phyloP scores from a whole-genome alignment of 2,329 filamentous ascomycete species.

The Aspergillus aculeatinus region DNA sequence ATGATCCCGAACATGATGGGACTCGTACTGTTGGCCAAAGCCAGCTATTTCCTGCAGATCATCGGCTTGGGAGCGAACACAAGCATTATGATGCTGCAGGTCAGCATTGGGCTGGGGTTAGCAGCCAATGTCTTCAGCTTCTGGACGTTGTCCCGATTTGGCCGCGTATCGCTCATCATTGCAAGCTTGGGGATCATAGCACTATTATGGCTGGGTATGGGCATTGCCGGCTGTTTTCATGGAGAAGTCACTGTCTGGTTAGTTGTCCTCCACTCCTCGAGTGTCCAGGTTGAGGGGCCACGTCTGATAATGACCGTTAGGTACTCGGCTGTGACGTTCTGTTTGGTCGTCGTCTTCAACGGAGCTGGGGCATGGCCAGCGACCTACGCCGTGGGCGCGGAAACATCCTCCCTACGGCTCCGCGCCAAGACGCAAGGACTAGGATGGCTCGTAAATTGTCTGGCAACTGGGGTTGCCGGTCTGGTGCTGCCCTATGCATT shows the following conservation, averaged over 20 bases:
- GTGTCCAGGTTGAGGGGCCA: background rate
- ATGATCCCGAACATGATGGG: conserved; percentile 49
- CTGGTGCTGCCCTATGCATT: conserved; percentile 54
- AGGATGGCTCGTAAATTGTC: conserved; percentile 44
- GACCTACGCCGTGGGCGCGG: conserved; percentile 37
- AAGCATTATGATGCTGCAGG: conserved; percentile 46
- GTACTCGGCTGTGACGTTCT: conserved; percentile 45
- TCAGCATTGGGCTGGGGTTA: conserved; percentile 49
- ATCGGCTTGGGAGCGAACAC: conserved; percentile 31
- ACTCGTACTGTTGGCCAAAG: conserved; percentile 45
- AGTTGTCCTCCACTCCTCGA: conserved; percentile 13
- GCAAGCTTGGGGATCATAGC: conserved; percentile 28
- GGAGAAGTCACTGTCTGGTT: conserved; percentile 44
- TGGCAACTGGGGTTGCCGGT: conserved; percentile 45
- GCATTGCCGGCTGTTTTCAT: conserved; percentile 49
- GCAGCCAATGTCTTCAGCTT: conserved; percentile 47
- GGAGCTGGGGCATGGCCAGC: conserved; percentile 38
- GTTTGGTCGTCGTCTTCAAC: conserved; percentile 45
- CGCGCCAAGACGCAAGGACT: conserved; percentile 41
- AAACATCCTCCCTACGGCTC: conserved; percentile 37
- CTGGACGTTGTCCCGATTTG: conserved; percentile 45
- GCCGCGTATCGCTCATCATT: conserved; percentile 38
- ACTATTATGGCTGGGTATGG: conserved; percentile 48
- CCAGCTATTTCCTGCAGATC: conserved; percentile 43
- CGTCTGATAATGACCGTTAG: conserved; percentile 22